Evolutionary conservation across 192 early-diverging fungal species (phyloP).

Genomic region (Coemansia sp.): DNA sequence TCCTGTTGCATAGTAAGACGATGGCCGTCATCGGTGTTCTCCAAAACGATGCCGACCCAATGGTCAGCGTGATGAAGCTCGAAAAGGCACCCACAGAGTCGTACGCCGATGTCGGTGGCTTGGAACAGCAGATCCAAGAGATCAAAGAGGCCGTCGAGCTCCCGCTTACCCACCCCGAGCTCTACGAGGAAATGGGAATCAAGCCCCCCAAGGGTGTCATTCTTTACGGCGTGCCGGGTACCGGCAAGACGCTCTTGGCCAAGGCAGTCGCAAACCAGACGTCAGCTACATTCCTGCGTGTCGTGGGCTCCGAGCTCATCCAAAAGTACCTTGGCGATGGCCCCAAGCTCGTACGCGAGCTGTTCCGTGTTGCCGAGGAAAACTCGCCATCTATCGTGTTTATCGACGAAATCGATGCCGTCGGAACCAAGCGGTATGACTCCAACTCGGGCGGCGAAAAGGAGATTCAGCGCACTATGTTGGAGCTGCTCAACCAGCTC

Average conservation of each 20-base stretch:
- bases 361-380: constrained; percentile 95
- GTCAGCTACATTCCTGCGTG: constrained; percentile 94
- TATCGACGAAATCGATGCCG: constrained; percentile 98
- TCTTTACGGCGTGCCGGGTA: constrained; percentile 92
- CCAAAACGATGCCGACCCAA: constrained; percentile 92
- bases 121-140: constrained; percentile 96
- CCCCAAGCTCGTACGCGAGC: constrained; percentile 94
- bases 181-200: constrained; percentile 99
- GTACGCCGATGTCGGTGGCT: constrained; percentile 96
- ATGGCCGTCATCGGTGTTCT: constrained; percentile 94
- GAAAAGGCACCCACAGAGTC: constrained; percentile 99
- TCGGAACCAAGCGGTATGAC: constrained; percentile 97
- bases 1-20: constrained; percentile 89
- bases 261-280: constrained; percentile 99
- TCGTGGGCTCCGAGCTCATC: constrained; percentile 96
- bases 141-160: constrained; percentile 98
- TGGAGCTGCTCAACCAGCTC: constrained; percentile 96
- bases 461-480: constrained; percentile 96
- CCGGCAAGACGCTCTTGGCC: constrained; percentile 90
- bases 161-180: constrained; percentile 93
- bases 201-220: constrained; percentile 97
- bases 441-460: constrained; percentile 92
- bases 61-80: constrained; percentile 99
- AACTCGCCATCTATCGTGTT: constrained; percentile 98
- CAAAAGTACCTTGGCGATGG: constrained; percentile 99